phyloP scores from a whole-genome alignment of 805 yeast species.

The Suhomyces faveliae region DNA sequence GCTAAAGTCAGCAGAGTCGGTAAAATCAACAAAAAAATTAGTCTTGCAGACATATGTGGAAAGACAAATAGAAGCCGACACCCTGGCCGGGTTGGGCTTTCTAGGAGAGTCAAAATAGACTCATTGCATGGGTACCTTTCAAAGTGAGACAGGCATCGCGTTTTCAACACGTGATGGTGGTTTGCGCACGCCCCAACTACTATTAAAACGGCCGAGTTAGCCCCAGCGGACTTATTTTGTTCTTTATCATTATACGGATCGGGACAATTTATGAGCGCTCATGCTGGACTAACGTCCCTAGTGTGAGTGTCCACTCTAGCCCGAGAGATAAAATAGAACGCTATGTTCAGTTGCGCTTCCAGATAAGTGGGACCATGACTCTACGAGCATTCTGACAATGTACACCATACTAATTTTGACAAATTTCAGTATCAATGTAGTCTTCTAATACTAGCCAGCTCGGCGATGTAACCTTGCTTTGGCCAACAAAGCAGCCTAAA shows the following conservation, averaged over 20 bases:
- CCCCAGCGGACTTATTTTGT: neutral
- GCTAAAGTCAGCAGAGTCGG: neutral
- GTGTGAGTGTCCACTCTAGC: conserved; percentile 19
- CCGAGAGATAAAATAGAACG: conserved; percentile 13
- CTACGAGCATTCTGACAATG: conserved; percentile 10
- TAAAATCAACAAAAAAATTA: conserved; percentile 4
- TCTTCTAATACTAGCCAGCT: neutral
- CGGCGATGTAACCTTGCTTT: neutral
- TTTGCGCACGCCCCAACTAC: neutral
- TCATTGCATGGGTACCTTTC: conserved; percentile 18
- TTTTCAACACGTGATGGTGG: neutral
- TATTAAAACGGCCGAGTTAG: neutral
- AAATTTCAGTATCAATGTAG: neutral
- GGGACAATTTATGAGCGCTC: conserved; percentile 16
- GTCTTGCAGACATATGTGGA: conserved; percentile 14
- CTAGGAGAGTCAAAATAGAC: conserved; percentile 22
- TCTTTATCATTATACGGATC: conserved; percentile 5
- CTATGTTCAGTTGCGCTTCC: conserved; percentile 14
- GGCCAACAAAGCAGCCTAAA: neutral
- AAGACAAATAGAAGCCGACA: conserved; percentile 2
- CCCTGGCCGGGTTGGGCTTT: conserved; percentile 24
- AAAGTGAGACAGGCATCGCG: neutral
- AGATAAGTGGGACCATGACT: conserved; percentile 10
- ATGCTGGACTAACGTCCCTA: conserved; percentile 16
- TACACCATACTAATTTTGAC: neutral